Conservation (phyloP, 345 rosid genomes). For the Firmiana major region DNA sequence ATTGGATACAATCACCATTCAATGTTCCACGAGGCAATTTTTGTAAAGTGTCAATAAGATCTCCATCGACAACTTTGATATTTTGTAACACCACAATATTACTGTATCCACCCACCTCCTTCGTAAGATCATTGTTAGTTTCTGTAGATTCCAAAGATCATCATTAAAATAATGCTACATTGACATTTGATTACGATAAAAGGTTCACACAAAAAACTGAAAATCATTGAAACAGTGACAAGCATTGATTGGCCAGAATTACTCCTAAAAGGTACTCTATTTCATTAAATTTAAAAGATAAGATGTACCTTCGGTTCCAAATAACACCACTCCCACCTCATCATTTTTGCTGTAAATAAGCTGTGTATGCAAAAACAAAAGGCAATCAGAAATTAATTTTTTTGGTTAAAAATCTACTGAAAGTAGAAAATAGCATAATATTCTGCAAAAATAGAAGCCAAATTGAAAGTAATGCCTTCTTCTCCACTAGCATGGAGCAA, state of each 20-base stretch:
- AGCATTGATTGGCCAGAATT: not conserved
- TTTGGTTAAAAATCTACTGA: not conserved
- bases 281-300: not conserved
- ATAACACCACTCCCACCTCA: conserved; percentile 77
- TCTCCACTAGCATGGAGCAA: conserved; percentile 65
- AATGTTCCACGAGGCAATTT: conserved; percentile 71
- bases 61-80: conserved; percentile 71
- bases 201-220: not conserved
- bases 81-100: conserved; percentile 49
- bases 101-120: conserved; percentile 84
- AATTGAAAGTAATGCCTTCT: conserved; percentile 48
- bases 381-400: not conserved
- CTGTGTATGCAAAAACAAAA: conserved; percentile 31
- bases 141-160: conserved; percentile 33
- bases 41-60: conserved; percentile 40
- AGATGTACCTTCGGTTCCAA: conserved; percentile 75
- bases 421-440: not conserved
- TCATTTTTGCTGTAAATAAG: conserved; percentile 66
- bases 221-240: not conserved
- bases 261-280: not conserved
- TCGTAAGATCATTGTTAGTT: conserved; percentile 71
- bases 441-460: too few species aligned
- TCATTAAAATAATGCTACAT: not conserved
- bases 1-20: conserved; percentile 83
- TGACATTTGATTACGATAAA: not conserved